Percentiles rank a stretch among this genome's conserved stretches.
Evolutionary conservation across 176 grass and related monocot genomes (phyloP).

Genomic region (Cymbopogon citratus): DNA sequence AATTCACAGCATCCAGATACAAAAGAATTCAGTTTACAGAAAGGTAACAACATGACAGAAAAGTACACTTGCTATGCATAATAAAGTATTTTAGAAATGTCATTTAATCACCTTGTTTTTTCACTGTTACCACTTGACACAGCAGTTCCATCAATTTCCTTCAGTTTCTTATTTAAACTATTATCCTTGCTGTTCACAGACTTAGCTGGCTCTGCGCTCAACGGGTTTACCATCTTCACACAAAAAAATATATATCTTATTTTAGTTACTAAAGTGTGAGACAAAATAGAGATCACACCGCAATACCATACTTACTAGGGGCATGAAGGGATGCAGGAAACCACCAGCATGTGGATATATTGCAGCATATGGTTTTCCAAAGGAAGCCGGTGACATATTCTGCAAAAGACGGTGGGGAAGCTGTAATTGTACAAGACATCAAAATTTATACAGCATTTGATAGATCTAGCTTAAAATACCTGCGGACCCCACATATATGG

Average conservation of each 20-base stretch:
- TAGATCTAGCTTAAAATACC: slow-evolving; percentile 44
- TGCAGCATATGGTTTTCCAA: slow-evolving; percentile 58
- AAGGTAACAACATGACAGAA: not conserved
- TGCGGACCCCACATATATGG: slow-evolving; percentile 77
- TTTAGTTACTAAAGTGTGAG: not conserved
- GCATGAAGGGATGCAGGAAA: slow-evolving; percentile 56
- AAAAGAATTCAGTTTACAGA: slow-evolving; percentile 5
- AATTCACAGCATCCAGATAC: slow-evolving; percentile 4
- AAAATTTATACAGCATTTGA: not conserved
- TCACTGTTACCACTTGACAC: slow-evolving; percentile 47
- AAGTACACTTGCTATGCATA: not conserved
- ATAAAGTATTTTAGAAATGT: not conserved
- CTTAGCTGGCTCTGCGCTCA: slow-evolving; percentile 61
- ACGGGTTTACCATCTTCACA: slow-evolving; percentile 55
- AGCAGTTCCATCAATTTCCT: slow-evolving; percentile 51
- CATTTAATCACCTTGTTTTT: slow-evolving; percentile 43
- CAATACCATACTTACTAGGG: slow-evolving; percentile 51
- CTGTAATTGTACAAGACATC: not conserved
- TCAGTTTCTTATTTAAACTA: slow-evolving; percentile 45
- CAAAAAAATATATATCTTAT: not conserved
- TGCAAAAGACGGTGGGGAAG: not conserved
- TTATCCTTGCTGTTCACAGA: slow-evolving; percentile 53
- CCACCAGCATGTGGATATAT: slow-evolving; percentile 65
- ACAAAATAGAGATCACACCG: not conserved
- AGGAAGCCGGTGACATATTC: slow-evolving; percentile 49